Evolutionary conservation across 73 alveolate genomes (phyloP).

Genomic region (Symbiodinium pilosum): DNA sequence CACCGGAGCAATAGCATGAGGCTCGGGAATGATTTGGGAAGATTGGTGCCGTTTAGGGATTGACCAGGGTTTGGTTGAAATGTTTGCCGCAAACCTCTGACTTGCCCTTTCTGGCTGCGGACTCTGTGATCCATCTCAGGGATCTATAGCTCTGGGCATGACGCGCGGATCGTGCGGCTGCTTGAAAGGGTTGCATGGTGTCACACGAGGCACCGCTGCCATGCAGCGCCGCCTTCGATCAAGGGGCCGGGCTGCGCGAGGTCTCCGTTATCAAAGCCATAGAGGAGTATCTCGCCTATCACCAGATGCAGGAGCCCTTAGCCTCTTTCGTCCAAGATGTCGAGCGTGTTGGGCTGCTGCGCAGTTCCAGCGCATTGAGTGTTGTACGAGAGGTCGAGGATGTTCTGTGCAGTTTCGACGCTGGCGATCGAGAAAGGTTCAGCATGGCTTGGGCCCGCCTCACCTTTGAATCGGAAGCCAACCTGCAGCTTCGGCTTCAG

Average conservation of each 20-base stretch:
- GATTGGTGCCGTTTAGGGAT: no score
- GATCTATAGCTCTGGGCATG: no score
- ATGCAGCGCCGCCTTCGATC: not conserved
- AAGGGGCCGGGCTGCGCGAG: not conserved
- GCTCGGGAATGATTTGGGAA: no score
- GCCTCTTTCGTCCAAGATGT: not conserved
- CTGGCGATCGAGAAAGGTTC: not conserved
- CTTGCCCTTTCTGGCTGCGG: no score
- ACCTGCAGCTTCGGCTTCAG: constrained; percentile 3
- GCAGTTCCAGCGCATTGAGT: constrained; percentile 31
- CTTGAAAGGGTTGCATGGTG: no score
- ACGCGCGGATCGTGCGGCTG: no score
- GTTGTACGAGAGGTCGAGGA: constrained; percentile 11
- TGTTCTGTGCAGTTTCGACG: not conserved
- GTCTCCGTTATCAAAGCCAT: not conserved
- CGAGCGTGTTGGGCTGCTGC: constrained; percentile 48
- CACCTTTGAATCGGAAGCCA: not conserved
- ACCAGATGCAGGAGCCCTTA: not conserved
- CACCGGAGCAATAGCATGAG: no score
- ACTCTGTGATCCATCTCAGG: no score
- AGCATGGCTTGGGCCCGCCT: not conserved
- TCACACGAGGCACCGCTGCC: constrained; percentile 8
- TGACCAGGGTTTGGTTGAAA: no score
- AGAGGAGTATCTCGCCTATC: constrained; percentile 12
- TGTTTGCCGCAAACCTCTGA: no score